Base-by-base conservation (phyloP, 352 stramenopile species). In the Globisporangium apiculatum region DNA sequence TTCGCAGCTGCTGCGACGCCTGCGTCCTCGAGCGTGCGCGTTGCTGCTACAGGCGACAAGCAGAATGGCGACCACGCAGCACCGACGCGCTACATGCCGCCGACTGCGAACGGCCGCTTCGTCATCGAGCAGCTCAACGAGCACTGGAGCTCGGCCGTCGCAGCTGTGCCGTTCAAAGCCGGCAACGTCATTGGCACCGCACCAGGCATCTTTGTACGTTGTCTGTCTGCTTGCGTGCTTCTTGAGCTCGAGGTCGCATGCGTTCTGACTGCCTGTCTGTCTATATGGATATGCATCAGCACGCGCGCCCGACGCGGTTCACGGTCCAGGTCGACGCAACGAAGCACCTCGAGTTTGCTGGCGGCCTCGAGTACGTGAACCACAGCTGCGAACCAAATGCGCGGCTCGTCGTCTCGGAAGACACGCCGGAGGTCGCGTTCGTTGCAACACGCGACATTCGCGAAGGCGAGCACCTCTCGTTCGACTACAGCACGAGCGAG, bases 401-500 rank as follows among this genome's bases (percentile, higher is more conserved):
- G 14, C 74, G 79, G 14, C 73, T 95, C 61, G 71, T 94, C 47
- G 72, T 96, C 57, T 76, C 68, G 36, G 86, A 95, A 48, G 82
- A 78, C 59, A 80, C 79, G 12, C 69, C 78, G 0, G 73, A 81
- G 42, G 81, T 94, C 12, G 74, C 77, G 46, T 93, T 95, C 37
- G 71, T 96, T 5, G 83, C 86, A 1, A 88, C 81, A 51, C 83
- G 88, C 40, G 56, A 72, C 45, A 91, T 96, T 58, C 65, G 72
- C 5, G 67, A 91, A 46, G 74, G 81, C 43, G 79, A 93, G 54
- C 75, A 91, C 61, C 66, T 95, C 37, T 86, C 73, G 5, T 95
- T 95, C 57, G 87, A 96, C 71, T 96, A 96, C 73, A 78, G 79
- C 55, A 94, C 85, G 57, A 96, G 82, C 58, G 87, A 96, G 62